phyloP scores from a whole-genome alignment of 2,329 filamentous ascomycete species.

The Claviceps sorghi region DNA sequence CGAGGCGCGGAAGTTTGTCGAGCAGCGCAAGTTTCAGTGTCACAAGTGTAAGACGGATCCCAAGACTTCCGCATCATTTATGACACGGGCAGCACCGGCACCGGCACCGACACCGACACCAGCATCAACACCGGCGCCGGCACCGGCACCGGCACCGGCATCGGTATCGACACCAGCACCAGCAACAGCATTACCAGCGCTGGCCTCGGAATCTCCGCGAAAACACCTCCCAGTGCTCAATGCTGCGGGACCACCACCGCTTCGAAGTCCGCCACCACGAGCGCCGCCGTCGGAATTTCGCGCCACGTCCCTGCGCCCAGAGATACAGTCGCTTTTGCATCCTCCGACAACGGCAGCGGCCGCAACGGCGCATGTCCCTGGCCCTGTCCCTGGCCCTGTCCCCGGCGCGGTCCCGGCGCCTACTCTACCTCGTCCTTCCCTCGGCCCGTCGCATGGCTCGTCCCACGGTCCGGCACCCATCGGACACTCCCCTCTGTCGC shows the following conservation, averaged over 20 bases:
- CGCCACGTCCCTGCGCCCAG: conserved; percentile 8
- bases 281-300: conserved; percentile 13
- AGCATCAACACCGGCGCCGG: conserved; percentile 7
- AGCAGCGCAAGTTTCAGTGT: conserved; percentile 52
- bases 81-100: conserved; percentile 10
- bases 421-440: conserved; percentile 5
- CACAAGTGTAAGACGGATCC: conserved; percentile 55
- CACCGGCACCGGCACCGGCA: conserved; percentile 9
- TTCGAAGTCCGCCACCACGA: conserved; percentile 17
- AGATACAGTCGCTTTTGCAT: conserved; percentile 9
- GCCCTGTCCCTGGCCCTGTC: conserved; percentile 2
- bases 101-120: background rate
- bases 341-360: conserved; percentile 2
- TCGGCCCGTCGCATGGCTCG: conserved; percentile 4
- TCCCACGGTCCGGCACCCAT: conserved; percentile 8
- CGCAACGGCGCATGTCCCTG: conserved; percentile 1
- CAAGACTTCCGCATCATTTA: conserved; percentile 25
- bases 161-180: conserved; percentile 9
- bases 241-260: conserved; percentile 11
- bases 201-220: conserved; percentile 10
- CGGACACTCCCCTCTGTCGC: conserved; percentile 7
- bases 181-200: conserved; percentile 8
- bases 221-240: conserved; percentile 7
- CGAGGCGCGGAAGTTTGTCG: conserved; percentile 45
- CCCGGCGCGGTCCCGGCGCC: conserved; percentile 3